phyloP scores from a whole-genome alignment of 2,329 filamentous ascomycete species.

The Parastagonospora avenae region DNA sequence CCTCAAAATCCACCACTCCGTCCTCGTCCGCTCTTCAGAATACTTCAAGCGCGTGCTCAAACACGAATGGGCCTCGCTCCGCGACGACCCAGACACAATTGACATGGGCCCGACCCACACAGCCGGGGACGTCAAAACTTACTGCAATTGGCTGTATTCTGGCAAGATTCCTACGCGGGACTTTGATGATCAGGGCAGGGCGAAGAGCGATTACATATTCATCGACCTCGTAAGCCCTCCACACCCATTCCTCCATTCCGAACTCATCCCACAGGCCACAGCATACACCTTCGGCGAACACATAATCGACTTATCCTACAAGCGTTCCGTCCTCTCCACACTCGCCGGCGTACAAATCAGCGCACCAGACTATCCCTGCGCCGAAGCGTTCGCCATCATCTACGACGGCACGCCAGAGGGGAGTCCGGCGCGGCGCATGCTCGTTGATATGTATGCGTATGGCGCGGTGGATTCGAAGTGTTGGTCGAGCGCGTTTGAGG shows the following conservation, averaged over 20 bases:
- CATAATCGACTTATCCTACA: constrained; percentile 3
- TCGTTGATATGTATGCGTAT: constrained; percentile 7
- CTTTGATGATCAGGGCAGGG: background rate
- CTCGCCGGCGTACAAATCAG: background rate
- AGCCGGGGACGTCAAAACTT: background rate
- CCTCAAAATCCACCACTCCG: constrained; percentile 4
- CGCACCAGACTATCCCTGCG: constrained; percentile 2
- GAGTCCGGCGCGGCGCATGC: constrained; percentile 1
- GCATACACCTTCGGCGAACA: constrained; percentile 7
- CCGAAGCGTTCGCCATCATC: constrained; percentile 2
- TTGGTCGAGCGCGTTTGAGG: background rate
- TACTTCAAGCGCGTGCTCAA: constrained; percentile 6
- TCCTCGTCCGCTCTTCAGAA: constrained; percentile 4
- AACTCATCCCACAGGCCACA: background rate
- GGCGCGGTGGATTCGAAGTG: constrained; percentile 1
- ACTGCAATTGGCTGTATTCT: constrained; percentile 5
- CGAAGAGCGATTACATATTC: constrained; percentile 4
- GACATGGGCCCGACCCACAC: constrained; percentile 4
- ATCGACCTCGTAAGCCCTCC: constrained; percentile 1
- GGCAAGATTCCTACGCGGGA: constrained; percentile 3
- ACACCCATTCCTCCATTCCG: background rate
- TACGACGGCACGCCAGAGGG: constrained; percentile 4
- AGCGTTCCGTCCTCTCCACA: background rate
- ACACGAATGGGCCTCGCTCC: constrained; percentile 3
- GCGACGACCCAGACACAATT: constrained; percentile 1